Evolutionary conservation across 2,329 filamentous ascomycete genomes (phyloP).

Genomic region (Neurospora sp.): DNA sequence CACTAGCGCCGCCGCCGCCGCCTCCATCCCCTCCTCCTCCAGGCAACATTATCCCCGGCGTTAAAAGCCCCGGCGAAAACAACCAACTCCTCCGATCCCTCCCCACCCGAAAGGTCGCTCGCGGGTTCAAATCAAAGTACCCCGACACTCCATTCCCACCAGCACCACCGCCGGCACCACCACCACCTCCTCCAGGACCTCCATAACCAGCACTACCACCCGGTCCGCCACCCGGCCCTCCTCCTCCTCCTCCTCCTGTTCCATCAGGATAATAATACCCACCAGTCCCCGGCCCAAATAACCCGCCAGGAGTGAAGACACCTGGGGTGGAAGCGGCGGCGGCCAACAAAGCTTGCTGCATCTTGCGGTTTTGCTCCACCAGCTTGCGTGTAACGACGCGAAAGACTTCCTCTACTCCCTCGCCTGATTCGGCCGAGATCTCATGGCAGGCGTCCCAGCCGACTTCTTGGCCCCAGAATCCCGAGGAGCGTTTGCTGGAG

Average conservation of each 20-base stretch:
- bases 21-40: neutral
- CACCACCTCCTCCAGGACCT: constrained; percentile 3
- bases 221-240: constrained; percentile 1
- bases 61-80: constrained; percentile 44
- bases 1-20: constrained; percentile 18
- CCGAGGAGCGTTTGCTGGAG: constrained; percentile 56
- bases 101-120: constrained; percentile 47
- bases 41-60: constrained; percentile 20
- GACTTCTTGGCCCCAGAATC: constrained; percentile 84
- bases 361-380: constrained; percentile 54
- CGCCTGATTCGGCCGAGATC: constrained; percentile 85
- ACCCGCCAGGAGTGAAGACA: constrained; percentile 29
- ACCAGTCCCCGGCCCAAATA: neutral
- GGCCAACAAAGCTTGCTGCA: constrained; percentile 46
- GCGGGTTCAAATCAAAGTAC: constrained; percentile 41
- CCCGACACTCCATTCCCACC: constrained; percentile 13
- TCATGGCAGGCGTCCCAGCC: constrained; percentile 98
- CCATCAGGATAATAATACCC: constrained; percentile 22
- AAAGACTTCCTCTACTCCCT: constrained; percentile 95
- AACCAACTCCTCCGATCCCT: constrained; percentile 50
- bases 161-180: constrained; percentile 1
- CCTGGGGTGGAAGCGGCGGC: constrained; percentile 41
- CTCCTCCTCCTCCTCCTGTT: constrained; percentile 3
- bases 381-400: constrained; percentile 55
- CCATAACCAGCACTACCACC: neutral